Percentiles rank a stretch among this genome's conserved stretches.
These are phyloP conservation scores for Verticillium isaacii DNA, from an alignment of 2,329 filamentous ascomycete species.

Conservation along the genomic window DNA sequence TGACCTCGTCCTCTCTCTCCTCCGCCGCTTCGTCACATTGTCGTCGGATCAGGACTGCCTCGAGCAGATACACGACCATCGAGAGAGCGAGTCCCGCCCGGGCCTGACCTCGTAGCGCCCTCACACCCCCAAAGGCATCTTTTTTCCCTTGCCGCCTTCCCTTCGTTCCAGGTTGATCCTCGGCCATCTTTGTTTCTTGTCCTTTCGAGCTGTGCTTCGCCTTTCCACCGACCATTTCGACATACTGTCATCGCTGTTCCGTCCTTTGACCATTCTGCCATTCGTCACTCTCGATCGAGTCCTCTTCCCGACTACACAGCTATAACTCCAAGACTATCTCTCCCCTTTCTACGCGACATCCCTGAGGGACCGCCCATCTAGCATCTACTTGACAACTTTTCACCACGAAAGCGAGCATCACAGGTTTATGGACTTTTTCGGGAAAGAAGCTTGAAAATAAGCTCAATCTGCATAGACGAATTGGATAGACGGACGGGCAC, in stretches of 20 bases:
- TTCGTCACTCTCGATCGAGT: constrained; percentile 9
- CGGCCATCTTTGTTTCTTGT: constrained; percentile 35
- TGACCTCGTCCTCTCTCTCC: constrained; percentile 12
- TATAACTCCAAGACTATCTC: constrained; percentile 5
- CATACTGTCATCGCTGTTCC: background rate
- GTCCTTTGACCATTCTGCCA: constrained; percentile 5
- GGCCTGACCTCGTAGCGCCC: background rate
- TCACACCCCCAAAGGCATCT: constrained; percentile 1
- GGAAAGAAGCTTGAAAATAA: constrained; percentile 9
- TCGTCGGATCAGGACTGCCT: background rate
- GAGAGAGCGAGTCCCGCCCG: background rate
- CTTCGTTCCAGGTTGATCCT: constrained; percentile 57
- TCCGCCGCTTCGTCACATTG: background rate
- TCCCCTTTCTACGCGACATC: background rate
- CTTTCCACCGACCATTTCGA: constrained; percentile 7
- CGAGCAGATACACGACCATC: background rate
- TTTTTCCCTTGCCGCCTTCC: constrained; percentile 22
- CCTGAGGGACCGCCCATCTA: background rate
- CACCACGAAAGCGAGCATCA: background rate
- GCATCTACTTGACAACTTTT: constrained; percentile 4
- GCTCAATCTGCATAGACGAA: constrained; percentile 8
- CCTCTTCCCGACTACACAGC: constrained; percentile 9
- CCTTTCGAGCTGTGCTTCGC: constrained; percentile 11
- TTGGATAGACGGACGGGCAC: constrained; percentile 10
- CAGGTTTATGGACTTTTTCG: constrained; percentile 1